These are phyloP conservation scores for Talaromyces piceae DNA, from an alignment of 2,329 filamentous ascomycete species.

Conservation along the genomic window DNA sequence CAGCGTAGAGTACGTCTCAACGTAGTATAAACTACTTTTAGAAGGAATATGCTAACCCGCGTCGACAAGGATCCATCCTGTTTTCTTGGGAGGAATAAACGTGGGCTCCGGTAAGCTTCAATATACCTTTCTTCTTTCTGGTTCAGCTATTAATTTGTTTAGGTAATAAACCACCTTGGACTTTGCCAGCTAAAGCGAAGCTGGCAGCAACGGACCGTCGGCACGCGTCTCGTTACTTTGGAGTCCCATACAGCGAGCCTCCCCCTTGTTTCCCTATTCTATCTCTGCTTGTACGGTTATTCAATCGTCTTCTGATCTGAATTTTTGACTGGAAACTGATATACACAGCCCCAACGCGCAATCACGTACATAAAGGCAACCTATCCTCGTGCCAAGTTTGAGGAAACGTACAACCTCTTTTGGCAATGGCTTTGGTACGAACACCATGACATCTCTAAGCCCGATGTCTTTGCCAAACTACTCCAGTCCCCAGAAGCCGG, in stretches of 20 bases:
- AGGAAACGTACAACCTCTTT: slow-evolving; percentile 48
- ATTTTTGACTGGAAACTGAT: slow-evolving; percentile 10
- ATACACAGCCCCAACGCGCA: slow-evolving; percentile 53
- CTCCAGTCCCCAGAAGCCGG: slow-evolving; percentile 24
- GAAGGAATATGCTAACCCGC: not conserved
- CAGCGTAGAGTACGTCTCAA: slow-evolving; percentile 54
- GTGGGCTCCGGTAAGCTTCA: slow-evolving; percentile 45
- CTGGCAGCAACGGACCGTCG: slow-evolving; percentile 47
- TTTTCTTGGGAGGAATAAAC: slow-evolving; percentile 65
- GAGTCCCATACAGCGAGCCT: slow-evolving; percentile 33
- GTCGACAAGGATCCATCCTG: slow-evolving; percentile 56
- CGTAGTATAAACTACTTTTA: not conserved
- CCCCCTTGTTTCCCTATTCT: slow-evolving; percentile 49
- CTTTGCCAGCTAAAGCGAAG: slow-evolving; percentile 57
- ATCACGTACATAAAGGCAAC: slow-evolving; percentile 59
- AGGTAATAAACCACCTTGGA: slow-evolving; percentile 72
- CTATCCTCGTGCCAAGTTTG: slow-evolving; percentile 45
- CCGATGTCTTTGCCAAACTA: slow-evolving; percentile 43
- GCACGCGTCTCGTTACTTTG: slow-evolving; percentile 48
- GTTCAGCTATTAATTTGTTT: not conserved
- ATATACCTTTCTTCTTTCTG: not conserved
- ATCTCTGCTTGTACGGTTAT: slow-evolving; percentile 38
- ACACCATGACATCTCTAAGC: slow-evolving; percentile 53
- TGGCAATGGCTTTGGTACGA: slow-evolving; percentile 58
- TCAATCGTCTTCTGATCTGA: no score